These are phyloP conservation scores for Lactifluus echinatus DNA, from an alignment of 768 basidiomycete genomes.

Conservation along the genomic window DNA sequence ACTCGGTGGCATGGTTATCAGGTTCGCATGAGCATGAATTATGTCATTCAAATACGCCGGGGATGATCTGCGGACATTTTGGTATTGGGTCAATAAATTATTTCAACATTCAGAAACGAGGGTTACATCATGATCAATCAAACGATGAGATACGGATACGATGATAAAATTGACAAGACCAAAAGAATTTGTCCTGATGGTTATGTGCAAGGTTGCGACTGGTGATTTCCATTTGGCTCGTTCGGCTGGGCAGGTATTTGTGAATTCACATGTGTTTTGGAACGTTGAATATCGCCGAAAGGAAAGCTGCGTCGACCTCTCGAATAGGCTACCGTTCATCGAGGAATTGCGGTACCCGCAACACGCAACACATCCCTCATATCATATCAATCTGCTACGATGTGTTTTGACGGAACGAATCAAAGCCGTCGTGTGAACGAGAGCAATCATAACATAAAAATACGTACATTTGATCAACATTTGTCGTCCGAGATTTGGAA, in stretches of 20 bases:
- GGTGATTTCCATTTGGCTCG: not conserved
- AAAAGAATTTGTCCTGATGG: not conserved
- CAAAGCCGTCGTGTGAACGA: not conserved
- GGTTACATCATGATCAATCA: not conserved
- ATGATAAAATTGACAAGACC: not conserved
- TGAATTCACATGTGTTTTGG: not conserved
- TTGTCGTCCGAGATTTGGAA: not conserved
- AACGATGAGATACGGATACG: not conserved
- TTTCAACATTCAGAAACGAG: not conserved
- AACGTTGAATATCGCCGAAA: not conserved
- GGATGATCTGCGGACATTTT: not conserved
- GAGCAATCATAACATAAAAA: not conserved
- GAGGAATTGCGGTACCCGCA: not conserved
- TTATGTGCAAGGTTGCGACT: not conserved
- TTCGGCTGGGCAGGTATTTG: not conserved
- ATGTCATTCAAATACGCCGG: not conserved
- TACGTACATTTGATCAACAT: not conserved
- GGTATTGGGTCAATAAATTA: not conserved
- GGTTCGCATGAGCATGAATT: not conserved
- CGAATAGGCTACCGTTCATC: not conserved
- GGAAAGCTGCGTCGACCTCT: not conserved
- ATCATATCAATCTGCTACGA: not conserved
- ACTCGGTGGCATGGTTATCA: constrained; percentile 6
- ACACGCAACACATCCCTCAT: not conserved
- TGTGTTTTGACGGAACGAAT: not conserved